Base-by-base conservation (phyloP, 2,329 filamentous ascomycete species). In the Fonsecaea nubica region DNA sequence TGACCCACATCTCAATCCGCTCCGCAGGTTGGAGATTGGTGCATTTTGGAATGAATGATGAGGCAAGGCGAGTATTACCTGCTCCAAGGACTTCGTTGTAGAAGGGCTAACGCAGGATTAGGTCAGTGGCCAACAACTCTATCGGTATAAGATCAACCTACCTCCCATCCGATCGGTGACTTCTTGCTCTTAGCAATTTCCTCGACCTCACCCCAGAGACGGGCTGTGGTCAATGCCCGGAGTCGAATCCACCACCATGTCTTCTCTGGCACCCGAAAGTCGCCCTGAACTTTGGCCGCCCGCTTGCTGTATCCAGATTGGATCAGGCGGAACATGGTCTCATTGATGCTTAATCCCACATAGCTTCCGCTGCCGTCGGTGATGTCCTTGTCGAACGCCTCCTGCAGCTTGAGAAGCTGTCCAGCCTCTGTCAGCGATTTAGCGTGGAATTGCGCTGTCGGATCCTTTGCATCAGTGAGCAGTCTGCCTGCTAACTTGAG, bases 141-240 rank as follows among this genome's bases (percentile, higher is more conserved):
- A 10, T 42, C 45, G 56, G 55, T 54, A 54, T 18, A 63, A 53
- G 42, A 62, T 4, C 8, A 50, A 81, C 88, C 83, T 79, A 92
- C 91, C 86, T 96, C 92, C 95, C 95, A 99, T 10, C 94, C 94
- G 76, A 99, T 98, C 0, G 94, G 92, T 65, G 91, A 95, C 78
- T 93, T 96, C 75, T 91, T 86, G 45, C 78, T 87, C 75, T 84
- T 86, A 40, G 87, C 86, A 72, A 92, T 86, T 72, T 97, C 93
- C 77, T 98, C 93, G 65, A 99, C 86, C 77, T 97, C 94, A 59
- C 87, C 89, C 93, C 93, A 99, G 75, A 97, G 92, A 63, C 95
- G 86, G 76, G 93, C 92, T 15, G 92, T 91, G 2, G 99, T 92
- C 58, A 98, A 85, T 0, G 93, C 95, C 73, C 94, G 88, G 33